These are phyloP conservation scores for Colletotrichum sidae DNA, from an alignment of 2,329 filamentous ascomycete genomes.

Conservation along the genomic window DNA sequence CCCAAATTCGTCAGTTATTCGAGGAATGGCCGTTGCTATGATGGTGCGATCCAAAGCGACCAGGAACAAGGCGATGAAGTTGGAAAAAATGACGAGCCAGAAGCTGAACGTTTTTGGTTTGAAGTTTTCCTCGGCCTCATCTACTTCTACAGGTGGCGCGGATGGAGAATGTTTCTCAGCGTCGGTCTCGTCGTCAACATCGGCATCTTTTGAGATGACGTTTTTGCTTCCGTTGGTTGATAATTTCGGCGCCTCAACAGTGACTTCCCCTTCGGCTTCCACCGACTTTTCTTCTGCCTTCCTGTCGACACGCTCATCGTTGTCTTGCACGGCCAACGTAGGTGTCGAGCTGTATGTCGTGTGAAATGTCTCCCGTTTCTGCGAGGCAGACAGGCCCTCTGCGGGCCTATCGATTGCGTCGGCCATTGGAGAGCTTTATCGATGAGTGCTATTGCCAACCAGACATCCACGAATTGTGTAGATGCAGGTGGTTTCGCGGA, in stretches of 20 bases:
- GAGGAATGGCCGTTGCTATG: slow-evolving; percentile 64
- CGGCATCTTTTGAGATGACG: slow-evolving; percentile 24
- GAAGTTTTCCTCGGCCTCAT: slow-evolving; percentile 53
- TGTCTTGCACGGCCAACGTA: slow-evolving; percentile 29
- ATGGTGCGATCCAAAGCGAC: slow-evolving; percentile 70
- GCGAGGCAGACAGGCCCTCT: slow-evolving; percentile 7
- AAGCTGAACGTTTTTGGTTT: slow-evolving; percentile 65
- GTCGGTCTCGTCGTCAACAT: slow-evolving; percentile 29
- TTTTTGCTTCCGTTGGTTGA: slow-evolving; percentile 20
- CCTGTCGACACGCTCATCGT: slow-evolving; percentile 21
- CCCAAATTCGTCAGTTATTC: slow-evolving; percentile 68
- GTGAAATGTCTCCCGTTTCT: slow-evolving; percentile 10
- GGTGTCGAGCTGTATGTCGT: slow-evolving; percentile 31
- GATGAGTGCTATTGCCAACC: not conserved
- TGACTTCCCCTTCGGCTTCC: not conserved
- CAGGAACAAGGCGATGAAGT: slow-evolving; percentile 67
- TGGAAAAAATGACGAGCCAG: slow-evolving; percentile 65
- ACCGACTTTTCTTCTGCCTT: slow-evolving; percentile 5
- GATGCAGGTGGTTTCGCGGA: too few species aligned
- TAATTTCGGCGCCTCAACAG: slow-evolving; percentile 15
- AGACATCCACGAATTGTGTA: too few species aligned
- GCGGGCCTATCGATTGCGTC: slow-evolving; percentile 8
- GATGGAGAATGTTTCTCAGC: slow-evolving; percentile 9
- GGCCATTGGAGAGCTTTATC: slow-evolving; percentile 12
- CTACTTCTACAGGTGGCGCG: slow-evolving; percentile 8